These are phyloP conservation scores for Buddleja alternifolia DNA, from an alignment of 257 asterid genomes.

Conservation along the genomic window DNA sequence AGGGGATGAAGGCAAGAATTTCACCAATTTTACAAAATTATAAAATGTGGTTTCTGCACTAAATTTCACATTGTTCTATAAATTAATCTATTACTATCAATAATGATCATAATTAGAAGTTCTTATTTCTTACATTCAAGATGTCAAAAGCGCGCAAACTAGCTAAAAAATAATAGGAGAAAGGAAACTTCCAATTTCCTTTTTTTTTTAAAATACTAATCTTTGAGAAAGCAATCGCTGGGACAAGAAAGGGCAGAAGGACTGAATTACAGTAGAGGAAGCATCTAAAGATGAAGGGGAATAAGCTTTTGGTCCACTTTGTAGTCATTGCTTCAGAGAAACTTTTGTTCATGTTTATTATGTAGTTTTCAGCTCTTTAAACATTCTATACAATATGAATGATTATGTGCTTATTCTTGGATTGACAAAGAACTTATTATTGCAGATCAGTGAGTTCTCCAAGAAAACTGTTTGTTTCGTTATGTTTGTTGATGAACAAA, in stretches of 20 bases:
- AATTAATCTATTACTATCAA: not conserved
- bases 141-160: not conserved
- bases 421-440: slow-evolving; percentile 27
- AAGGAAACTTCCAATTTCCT: not conserved
- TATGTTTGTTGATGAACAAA: slow-evolving; percentile 87
- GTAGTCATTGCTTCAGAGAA: too few relatives aligned
- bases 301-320: not conserved
- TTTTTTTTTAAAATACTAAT: not conserved
- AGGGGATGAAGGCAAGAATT: not conserved
- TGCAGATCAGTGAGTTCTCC: slow-evolving; percentile 87
- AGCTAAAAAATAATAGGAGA: not conserved
- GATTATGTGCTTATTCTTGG: not conserved
- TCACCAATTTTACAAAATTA: not conserved
- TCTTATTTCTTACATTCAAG: not conserved
- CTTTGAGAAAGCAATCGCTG: not conserved
- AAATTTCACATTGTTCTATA: not conserved
- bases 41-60: not conserved
- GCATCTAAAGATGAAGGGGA: too few relatives aligned
- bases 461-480: slow-evolving; percentile 85
- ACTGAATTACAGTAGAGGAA: too few relatives aligned
- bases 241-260: too few relatives aligned
- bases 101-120: not conserved
- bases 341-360: not conserved
- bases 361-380: not conserved
- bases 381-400: not conserved